Conservation (phyloP, 2,329 filamentous ascomycete species). For the Alternaria sp. region DNA sequence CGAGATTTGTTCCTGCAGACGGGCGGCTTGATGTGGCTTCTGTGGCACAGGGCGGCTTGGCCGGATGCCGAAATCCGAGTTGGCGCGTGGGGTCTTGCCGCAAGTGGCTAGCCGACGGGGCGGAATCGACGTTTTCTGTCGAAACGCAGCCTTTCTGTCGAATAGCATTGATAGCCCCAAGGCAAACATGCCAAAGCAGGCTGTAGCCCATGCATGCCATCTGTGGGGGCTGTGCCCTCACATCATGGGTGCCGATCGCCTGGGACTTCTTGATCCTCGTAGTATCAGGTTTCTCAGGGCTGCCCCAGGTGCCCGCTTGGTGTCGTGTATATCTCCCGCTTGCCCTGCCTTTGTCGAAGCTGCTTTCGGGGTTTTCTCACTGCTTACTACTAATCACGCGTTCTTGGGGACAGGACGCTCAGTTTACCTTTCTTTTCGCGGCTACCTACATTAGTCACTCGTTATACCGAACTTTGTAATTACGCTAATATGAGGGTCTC, state of each 20-base stretch:
- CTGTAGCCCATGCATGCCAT: not conserved
- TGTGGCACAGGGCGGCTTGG: conserved; percentile 15
- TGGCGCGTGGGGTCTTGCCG: conserved; percentile 11
- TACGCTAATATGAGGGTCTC: conserved; percentile 20
- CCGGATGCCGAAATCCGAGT: conserved; percentile 19
- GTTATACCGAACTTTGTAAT: not conserved
- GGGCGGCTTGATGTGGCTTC: conserved; percentile 17
- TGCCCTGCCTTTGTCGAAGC: not conserved
- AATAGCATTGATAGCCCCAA: not conserved
- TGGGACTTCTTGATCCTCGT: not conserved
- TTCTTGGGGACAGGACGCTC: not conserved
- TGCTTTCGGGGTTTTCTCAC: not conserved
- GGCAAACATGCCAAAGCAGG: not conserved
- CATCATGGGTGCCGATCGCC: not conserved
- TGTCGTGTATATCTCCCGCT: not conserved
- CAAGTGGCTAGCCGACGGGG: conserved; percentile 5
- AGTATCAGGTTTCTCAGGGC: not conserved
- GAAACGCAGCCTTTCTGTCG: not conserved
- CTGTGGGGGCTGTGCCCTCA: not conserved
- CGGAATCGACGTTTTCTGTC: not conserved
- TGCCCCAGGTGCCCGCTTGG: not conserved
- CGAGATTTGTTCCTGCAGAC: conserved; percentile 12
- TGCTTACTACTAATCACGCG: not conserved
- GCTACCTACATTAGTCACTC: conserved; percentile 6
- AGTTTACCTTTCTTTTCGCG: not conserved